Base-by-base conservation (phyloP, 176 grass and related monocot genomes). In the Triticum dicoccoides region DNA sequence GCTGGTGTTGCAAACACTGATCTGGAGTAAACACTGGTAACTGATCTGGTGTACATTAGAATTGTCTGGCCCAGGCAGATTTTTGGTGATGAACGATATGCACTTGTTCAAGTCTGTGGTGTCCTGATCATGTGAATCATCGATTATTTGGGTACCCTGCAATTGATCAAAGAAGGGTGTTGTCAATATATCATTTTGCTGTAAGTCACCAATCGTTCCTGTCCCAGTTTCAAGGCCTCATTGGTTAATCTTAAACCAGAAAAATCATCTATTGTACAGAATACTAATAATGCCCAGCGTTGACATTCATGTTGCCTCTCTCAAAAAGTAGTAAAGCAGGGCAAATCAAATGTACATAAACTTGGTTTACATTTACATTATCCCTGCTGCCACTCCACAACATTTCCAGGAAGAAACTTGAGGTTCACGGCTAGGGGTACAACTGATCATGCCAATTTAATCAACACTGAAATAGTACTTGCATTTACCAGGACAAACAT, bases 61-160 rank as follows among this genome's bases (percentile, higher is more conserved):
- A 41, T 88, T 94, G n/a, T 93, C 87, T 9, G 77, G 29, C 49
- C 76, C 21, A 18, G 83, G 86, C 39, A 61, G 72, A 39, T 82
- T 65, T 42, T 44, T 84, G 25, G 82, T 88, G 76, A 96, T 84
- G 86, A 88, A 93, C 44, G 90, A 71, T 80, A 96, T 17, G 47
- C 94, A 99, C 88, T 99, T 99, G 77, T 99, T 90, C 34, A 99
- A 79, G 85, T 99, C 97, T 14, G 94, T 99, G 17, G 97, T 99
- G 86, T 99, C 97, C 85, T 96, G 94, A 83, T 99, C 97, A 89
- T 94, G 76, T 20, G 97, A 96, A 80, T 94, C 88, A 81, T 99
- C 97, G n/a, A 96, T 79, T 94, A 99, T 82, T 77, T 83, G 69
- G 18, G 90, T 75, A 49, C 90, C 92, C 94, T 99, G 87, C 24